Percentiles rank a stretch among this genome's conserved stretches.
These are phyloP conservation scores for Ogataea ramenticola DNA, from an alignment of 805 yeast genomes.

Conservation along the genomic window DNA sequence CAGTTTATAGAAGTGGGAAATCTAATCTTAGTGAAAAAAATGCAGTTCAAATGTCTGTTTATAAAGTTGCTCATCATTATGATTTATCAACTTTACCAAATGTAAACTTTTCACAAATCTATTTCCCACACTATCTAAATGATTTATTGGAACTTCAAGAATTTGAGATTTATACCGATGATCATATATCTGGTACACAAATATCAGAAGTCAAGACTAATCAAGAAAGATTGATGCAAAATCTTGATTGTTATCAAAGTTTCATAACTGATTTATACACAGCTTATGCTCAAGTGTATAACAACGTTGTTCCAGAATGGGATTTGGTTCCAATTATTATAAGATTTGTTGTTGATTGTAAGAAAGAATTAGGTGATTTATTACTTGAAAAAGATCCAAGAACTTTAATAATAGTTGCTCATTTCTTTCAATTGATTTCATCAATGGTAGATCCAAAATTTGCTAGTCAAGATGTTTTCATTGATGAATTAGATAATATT, in stretches of 20 bases:
- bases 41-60: not conserved
- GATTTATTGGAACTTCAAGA: conserved; percentile 4
- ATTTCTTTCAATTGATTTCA: conserved; percentile 11
- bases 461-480: not conserved
- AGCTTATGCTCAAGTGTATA: conserved; percentile 3
- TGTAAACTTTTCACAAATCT: conserved; percentile 4
- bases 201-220: not conserved
- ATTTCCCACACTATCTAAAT: conserved; percentile 10
- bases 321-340: conserved; percentile 10
- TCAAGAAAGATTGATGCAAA: not conserved
- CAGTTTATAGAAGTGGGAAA: conserved; percentile 2
- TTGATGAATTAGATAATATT: conserved; percentile 32
- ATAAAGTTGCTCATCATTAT: conserved; percentile 1
- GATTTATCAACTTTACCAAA: conserved; percentile 2
- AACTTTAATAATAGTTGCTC: conserved; percentile 13
- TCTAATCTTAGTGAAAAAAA: not conserved
- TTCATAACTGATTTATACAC: conserved; percentile 2
- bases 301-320: conserved; percentile 3
- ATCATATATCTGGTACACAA: not conserved
- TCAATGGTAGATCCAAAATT: conserved; percentile 1
- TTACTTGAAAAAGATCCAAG: conserved; percentile 13
- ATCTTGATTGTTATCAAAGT: conserved; percentile 1
- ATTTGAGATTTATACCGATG: not conserved
- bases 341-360: conserved; percentile 9
- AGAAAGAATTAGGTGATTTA: conserved; percentile 5